A percentile compares a stretch with the other conserved stretches of the same genome.
These are phyloP conservation scores for Candida parachauliodes DNA, from an alignment of 805 yeast genomes.

Conservation along the genomic window DNA sequence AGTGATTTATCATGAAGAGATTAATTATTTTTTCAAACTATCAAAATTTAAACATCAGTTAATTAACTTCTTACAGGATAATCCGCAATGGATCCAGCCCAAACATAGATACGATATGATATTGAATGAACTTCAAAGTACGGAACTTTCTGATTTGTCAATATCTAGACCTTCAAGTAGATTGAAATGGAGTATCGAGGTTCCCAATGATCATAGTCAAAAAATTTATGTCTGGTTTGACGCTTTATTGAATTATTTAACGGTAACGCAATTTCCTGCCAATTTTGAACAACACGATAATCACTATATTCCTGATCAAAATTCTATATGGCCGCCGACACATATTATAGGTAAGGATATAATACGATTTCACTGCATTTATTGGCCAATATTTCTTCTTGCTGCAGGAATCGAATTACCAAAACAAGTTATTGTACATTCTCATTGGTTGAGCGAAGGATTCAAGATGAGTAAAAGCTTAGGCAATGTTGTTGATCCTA, in stretches of 20 bases:
- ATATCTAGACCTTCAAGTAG: conserved; percentile 80
- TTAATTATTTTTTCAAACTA: conserved; percentile 81
- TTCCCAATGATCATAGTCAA: conserved; percentile 76
- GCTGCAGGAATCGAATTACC: conserved; percentile 79
- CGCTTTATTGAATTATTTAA: conserved; percentile 81
- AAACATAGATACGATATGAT: conserved; percentile 49
- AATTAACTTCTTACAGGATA: conserved; percentile 42
- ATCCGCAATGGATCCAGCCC: conserved; percentile 69
- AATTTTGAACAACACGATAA: conserved; percentile 9
- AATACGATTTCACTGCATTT: conserved; percentile 79
- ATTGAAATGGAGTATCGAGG: conserved; percentile 84
- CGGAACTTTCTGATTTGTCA: conserved; percentile 64
- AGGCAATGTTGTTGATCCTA: conserved; percentile 93
- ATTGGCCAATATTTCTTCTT: conserved; percentile 90
- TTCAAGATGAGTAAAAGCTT: conserved; percentile 89
- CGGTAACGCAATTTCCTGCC: conserved; percentile 57
- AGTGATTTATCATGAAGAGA: conserved; percentile 74
- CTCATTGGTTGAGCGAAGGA: conserved; percentile 92
- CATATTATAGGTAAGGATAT: conserved; percentile 94
- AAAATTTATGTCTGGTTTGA: conserved; percentile 96
- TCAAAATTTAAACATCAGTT: conserved; percentile 56
- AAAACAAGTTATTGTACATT: conserved; percentile 75
- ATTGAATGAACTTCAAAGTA: conserved; percentile 51
- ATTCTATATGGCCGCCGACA: conserved; percentile 58
- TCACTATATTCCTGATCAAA: not conserved